Evolutionary conservation across 208 protist genomes (phyloP).

Genomic region (Angomonas deanei): DNA sequence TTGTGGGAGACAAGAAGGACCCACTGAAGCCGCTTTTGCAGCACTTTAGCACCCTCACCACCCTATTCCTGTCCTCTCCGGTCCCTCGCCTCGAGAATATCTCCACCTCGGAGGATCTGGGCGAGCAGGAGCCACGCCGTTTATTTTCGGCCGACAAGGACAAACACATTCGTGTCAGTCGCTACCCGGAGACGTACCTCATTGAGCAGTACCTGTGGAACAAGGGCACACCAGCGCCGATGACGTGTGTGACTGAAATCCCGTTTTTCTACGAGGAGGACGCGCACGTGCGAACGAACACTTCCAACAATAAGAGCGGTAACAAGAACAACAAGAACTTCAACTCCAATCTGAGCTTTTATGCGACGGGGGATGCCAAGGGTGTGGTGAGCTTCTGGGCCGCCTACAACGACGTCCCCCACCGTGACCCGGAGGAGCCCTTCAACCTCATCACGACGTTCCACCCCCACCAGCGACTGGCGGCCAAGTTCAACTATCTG

Average conservation of each 20-base stretch:
- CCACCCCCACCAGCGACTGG: conserved; percentile 8
- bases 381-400: conserved; percentile 73
- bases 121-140: conserved; percentile 28
- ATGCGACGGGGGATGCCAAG: conserved; percentile 47
- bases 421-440: conserved; percentile 16
- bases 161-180: conserved; percentile 67
- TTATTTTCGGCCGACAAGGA: conserved; percentile 86
- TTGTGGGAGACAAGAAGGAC: conserved; percentile 27
- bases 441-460: conserved; percentile 32
- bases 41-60: conserved; percentile 81
- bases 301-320: conserved; percentile 7
- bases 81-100: conserved; percentile 35
- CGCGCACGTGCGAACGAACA: conserved; percentile 11
- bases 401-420: conserved; percentile 48
- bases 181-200: conserved; percentile 69
- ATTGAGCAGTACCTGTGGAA: conserved; percentile 85
- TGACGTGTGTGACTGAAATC: conserved; percentile 73
- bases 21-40: conserved; percentile 63
- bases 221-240: conserved; percentile 31
- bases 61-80: conserved; percentile 50
- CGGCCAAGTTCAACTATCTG: neutral
- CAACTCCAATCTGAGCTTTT: conserved; percentile 46
- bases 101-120: conserved; percentile 17
- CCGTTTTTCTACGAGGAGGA: conserved; percentile 23
- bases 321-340: conserved; percentile 25